These are phyloP conservation scores for Lippia alba DNA, from an alignment of 305 asterid species.

Conservation along the genomic window DNA sequence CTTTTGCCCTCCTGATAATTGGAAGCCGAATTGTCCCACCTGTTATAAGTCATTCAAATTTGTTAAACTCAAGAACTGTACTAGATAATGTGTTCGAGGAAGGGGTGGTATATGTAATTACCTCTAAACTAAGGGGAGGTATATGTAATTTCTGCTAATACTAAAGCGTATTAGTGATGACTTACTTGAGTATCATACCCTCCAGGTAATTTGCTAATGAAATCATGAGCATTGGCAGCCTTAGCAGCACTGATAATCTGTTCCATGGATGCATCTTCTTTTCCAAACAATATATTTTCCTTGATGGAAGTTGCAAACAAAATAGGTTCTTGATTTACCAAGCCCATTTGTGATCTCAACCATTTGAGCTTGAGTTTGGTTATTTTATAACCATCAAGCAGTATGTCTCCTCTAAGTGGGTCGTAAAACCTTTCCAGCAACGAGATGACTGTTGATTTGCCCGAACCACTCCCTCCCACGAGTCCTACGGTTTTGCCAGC, in stretches of 20 bases:
- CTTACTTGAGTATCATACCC: slow-evolving; percentile 78
- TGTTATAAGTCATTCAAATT: slow-evolving; percentile 30
- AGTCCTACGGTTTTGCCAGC: slow-evolving; percentile 72
- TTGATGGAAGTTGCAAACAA: slow-evolving; percentile 76
- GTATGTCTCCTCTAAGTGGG: slow-evolving; percentile 66
- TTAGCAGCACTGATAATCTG: slow-evolving; percentile 52
- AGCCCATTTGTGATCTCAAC: slow-evolving; percentile 81
- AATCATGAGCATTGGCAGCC: slow-evolving; percentile 83
- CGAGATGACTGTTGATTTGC: slow-evolving; percentile 69
- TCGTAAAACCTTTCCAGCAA: slow-evolving; percentile 80
- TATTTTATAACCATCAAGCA: slow-evolving; percentile 65
- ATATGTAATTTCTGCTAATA: too few relatives aligned
- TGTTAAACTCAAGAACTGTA: background rate
- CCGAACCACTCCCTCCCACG: slow-evolving; percentile 87
- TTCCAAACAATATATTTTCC: slow-evolving; percentile 74
- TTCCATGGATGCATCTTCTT: slow-evolving; percentile 75
- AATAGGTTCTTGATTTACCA: slow-evolving; percentile 83
- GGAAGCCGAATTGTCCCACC: slow-evolving; percentile 83
- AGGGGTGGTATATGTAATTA: too few relatives aligned
- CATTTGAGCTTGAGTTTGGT: slow-evolving; percentile 62
- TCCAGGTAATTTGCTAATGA: slow-evolving; percentile 57
- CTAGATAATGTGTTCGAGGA: too few relatives aligned
- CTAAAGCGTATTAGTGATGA: background rate
- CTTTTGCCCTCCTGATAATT: slow-evolving; percentile 81
- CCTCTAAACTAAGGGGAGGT: background rate